Conservation (phyloP, 371 early-diverging fungal species). For the Umbelopsis sp. region DNA sequence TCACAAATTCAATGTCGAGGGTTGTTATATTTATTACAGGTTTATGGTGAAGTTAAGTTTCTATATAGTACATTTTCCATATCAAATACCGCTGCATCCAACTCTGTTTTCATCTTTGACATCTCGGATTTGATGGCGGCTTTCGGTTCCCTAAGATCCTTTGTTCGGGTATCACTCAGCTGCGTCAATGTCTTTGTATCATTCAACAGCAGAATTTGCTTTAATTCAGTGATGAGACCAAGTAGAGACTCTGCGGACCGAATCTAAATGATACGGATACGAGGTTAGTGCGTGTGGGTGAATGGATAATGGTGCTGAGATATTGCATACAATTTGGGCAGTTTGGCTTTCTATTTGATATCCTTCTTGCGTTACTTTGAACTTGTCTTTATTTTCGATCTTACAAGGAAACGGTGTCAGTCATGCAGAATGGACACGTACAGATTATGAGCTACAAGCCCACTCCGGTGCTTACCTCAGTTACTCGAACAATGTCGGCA, state of each 20-base stretch:
- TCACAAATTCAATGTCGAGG: background rate
- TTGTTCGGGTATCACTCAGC: constrained; percentile 38
- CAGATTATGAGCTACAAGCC: background rate
- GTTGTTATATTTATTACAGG: constrained; percentile 4
- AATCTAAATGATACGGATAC: constrained; percentile 36
- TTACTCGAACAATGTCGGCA: constrained; percentile 64
- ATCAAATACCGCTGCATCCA: constrained; percentile 44
- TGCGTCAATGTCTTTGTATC: constrained; percentile 68
- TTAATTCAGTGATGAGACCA: constrained; percentile 67
- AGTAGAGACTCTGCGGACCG: constrained; percentile 69
- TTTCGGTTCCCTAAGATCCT: constrained; percentile 32
- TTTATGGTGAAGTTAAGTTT: constrained; percentile 33
- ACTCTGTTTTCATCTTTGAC: constrained; percentile 32
- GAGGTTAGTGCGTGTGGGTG: background rate
- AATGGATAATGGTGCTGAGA: background rate
- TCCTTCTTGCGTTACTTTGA: constrained; percentile 73
- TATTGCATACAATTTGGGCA: constrained; percentile 66
- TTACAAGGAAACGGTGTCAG: constrained; percentile 16
- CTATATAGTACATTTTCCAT: constrained; percentile 49
- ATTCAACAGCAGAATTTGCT: constrained; percentile 67
- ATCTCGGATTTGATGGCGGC: constrained; percentile 39
- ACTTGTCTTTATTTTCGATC: constrained; percentile 69
- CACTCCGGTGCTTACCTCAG: constrained; percentile 47
- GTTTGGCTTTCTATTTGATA: constrained; percentile 71
- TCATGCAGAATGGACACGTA: background rate